Evolutionary conservation across 2,329 filamentous ascomycete species (phyloP), one percentile per base, ranked within the genome.

Genomic region (Fusarium nanum): DNA sequence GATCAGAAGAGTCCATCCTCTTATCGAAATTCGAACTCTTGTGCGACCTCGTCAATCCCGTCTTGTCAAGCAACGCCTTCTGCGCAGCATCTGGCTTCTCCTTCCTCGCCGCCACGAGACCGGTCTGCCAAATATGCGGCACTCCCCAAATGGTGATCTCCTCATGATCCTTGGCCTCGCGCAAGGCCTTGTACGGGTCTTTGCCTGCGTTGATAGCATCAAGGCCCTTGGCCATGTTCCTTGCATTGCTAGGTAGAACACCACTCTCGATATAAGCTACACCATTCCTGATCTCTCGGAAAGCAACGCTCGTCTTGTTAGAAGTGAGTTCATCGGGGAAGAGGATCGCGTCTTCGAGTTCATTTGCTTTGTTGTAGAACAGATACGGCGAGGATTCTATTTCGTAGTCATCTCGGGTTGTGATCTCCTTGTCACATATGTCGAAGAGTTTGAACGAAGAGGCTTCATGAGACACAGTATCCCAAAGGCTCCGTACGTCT

Each of bases 341-440:
- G 16, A 77, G 32, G 8, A 77, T 48, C 4, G 44, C 56, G 11
- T 77, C 76, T 42, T 77, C 75, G 5, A 45, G 61, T 3, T 46
- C 48, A 20, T 76, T 73, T 13, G 60, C 72, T 9, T 72, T 46
- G 55, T 71, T 77, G 48, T 77, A 77, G 56, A 77, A 77, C 49
- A 72, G 53, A 48, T 77, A 76, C 2, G 61, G 16, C 11, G 32
- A 37, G 16, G 60, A 0, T 52, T 57, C 5, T 28, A 68, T 3
- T 1, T 72, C 73, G 2, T 27, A 12, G 2, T 48, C 42, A 11
- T 20, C 56, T 11, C 55, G 62, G 11, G 12, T 48, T 7, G 48
- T 71, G 5, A 75, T 23, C 0, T 45, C 28, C 3, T 57, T 28
- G 16, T 42, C 54, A 3, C 60, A 25, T 8, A 73, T 37, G 16